Evolutionary conservation across 176 grass and related monocot genomes (phyloP).

Genomic region (Aegilops bicornis): DNA sequence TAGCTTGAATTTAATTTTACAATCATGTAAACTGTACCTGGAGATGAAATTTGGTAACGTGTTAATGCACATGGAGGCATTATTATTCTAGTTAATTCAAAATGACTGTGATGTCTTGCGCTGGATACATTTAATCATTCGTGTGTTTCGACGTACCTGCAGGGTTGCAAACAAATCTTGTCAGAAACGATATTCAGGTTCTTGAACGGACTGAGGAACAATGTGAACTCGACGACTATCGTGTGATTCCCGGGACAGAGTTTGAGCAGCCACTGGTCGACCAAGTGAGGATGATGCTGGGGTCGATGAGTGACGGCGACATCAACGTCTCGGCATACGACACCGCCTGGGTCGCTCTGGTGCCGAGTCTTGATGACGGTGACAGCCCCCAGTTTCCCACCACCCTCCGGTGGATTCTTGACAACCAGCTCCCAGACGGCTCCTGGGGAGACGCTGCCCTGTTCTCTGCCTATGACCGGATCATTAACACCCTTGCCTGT

Average conservation of each 20-base stretch:
- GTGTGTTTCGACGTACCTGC: background rate
- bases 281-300: conserved; percentile 34
- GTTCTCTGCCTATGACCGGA: conserved; percentile 55
- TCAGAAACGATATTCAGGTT: background rate
- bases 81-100: too few species aligned
- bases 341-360: conserved; percentile 61
- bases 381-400: conserved; percentile 28
- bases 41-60: too few species aligned
- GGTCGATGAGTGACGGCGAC: conserved; percentile 45
- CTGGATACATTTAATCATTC: background rate
- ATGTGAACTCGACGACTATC: conserved; percentile 6
- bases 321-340: conserved; percentile 56
- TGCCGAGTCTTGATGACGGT: conserved; percentile 19
- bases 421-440: conserved; percentile 47
- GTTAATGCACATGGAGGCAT: too few species aligned
- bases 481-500: conserved; percentile 56
- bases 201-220: conserved; percentile 11
- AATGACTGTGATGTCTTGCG: too few species aligned
- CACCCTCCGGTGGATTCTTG: conserved; percentile 42
- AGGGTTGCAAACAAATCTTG: background rate
- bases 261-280: conserved; percentile 24
- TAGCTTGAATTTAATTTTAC: too few species aligned
- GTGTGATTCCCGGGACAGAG: background rate
- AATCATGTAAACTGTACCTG: too few species aligned
- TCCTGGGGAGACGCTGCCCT: conserved; percentile 51